phyloP scores from a whole-genome alignment of 331 rosid genomes.

The Pyrus hybrid region DNA sequence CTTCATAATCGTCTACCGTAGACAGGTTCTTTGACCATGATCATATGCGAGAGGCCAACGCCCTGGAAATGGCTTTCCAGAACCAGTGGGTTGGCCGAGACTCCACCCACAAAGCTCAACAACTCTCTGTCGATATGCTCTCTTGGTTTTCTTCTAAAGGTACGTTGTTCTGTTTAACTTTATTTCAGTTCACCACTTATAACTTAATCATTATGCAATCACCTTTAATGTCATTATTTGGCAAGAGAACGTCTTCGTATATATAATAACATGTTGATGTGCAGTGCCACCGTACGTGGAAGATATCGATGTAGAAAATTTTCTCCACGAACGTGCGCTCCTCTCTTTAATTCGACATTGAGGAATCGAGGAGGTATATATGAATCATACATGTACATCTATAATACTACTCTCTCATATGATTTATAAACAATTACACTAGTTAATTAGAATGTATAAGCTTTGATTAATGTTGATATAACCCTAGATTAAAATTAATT shows the following conservation, averaged over 20 bases:
- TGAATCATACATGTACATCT: background rate
- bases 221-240: background rate
- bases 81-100: slow-evolving; percentile 72
- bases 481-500: background rate
- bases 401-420: background rate
- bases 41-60: slow-evolving; percentile 17
- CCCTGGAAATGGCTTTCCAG: slow-evolving; percentile 59
- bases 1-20: background rate
- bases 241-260: too few relatives aligned
- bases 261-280: background rate
- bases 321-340: slow-evolving; percentile 54
- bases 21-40: background rate
- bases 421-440: too few relatives aligned
- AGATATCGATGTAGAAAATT: slow-evolving; percentile 42
- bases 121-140: slow-evolving; percentile 43
- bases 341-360: slow-evolving; percentile 68
- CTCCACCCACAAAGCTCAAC: slow-evolving; percentile 51
- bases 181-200: background rate
- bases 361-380: slow-evolving; percentile 72
- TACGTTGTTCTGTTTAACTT: background rate
- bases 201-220: too few relatives aligned
- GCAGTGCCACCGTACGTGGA: slow-evolving; percentile 40
- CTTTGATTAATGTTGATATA: too few relatives aligned
- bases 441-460: too few relatives aligned
- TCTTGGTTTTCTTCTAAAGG: slow-evolving; percentile 57